Percentiles rank a stretch among this genome's conserved stretches.
These are phyloP conservation scores for Camillea tinctor DNA, from an alignment of 2,329 filamentous ascomycete species.

Conservation along the genomic window DNA sequence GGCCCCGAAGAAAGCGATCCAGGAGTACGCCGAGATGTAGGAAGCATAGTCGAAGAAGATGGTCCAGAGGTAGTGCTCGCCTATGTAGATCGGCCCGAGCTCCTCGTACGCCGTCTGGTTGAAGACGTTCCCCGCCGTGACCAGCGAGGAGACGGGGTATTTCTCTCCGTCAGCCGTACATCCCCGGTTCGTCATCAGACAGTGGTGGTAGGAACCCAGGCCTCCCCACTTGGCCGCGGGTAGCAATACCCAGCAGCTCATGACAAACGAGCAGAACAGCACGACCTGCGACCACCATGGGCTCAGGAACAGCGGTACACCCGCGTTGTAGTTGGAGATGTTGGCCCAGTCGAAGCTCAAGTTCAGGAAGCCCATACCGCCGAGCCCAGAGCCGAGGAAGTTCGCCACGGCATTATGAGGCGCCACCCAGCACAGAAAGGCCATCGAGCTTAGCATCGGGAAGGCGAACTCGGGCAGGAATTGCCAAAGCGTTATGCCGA, in stretches of 20 bases:
- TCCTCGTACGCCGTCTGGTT: slow-evolving; percentile 49
- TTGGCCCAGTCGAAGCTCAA: slow-evolving; percentile 61
- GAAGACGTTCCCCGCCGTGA: slow-evolving; percentile 44
- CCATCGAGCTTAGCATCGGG: slow-evolving; percentile 57
- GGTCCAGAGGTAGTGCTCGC: slow-evolving; percentile 55
- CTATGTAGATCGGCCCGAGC: slow-evolving; percentile 56
- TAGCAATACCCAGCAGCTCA: slow-evolving; percentile 58
- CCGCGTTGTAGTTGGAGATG: slow-evolving; percentile 49
- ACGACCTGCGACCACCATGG: slow-evolving; percentile 61
- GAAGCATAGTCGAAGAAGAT: slow-evolving; percentile 62
- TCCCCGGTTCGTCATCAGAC: slow-evolving; percentile 58
- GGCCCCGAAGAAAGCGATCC: slow-evolving; percentile 57
- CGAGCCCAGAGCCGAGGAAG: slow-evolving; percentile 60
- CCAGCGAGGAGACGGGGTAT: slow-evolving; percentile 43
- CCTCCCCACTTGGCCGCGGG: slow-evolving; percentile 59
- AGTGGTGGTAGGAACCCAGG: slow-evolving; percentile 49
- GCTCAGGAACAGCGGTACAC: slow-evolving; percentile 46
- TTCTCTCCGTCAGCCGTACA: slow-evolving; percentile 47
- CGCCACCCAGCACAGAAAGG: slow-evolving; percentile 64
- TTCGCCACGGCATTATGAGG: slow-evolving; percentile 57
- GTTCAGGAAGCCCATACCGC: slow-evolving; percentile 62
- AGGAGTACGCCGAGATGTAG: slow-evolving; percentile 56
- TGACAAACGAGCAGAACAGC: slow-evolving; percentile 52
- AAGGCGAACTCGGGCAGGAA: slow-evolving; percentile 62
- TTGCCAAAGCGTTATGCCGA: slow-evolving; percentile 58